Evolutionary conservation across 139 green algal species (phyloP).

Genomic region (Coelastrella sp.): DNA sequence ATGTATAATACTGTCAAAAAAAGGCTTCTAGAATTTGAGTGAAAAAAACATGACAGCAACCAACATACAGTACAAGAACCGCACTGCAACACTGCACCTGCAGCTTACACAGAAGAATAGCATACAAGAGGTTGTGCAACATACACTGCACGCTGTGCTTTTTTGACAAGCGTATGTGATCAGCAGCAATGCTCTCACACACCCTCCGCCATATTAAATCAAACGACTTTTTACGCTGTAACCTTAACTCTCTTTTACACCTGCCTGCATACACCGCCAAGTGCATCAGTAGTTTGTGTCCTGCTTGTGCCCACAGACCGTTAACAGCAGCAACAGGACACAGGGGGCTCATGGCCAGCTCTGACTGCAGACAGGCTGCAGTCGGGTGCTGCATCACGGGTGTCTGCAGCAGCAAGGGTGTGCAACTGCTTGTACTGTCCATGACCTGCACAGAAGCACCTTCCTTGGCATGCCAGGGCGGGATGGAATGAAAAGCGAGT

Average conservation of each 20-base stretch:
- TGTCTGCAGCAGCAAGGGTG: not conserved
- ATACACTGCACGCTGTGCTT: too few species aligned
- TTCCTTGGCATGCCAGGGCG: not conserved
- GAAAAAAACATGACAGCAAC: too few species aligned
- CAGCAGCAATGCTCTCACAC: too few species aligned
- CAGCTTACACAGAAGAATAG: too few species aligned
- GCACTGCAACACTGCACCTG: too few species aligned
- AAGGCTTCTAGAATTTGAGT: too few species aligned
- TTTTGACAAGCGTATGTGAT: too few species aligned
- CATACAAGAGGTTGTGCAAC: too few species aligned
- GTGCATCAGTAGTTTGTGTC: not conserved
- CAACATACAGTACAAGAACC: too few species aligned
- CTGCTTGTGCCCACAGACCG: not conserved
- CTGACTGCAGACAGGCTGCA: not conserved
- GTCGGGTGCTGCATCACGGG: not conserved
- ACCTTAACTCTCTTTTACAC: not conserved
- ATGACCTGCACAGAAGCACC: not conserved
- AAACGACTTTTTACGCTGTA: too few species aligned
- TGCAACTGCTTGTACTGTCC: not conserved
- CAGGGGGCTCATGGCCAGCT: not conserved
- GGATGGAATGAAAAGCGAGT: not conserved
- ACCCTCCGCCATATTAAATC: too few species aligned
- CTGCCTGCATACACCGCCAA: not conserved
- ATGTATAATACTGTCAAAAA: too few species aligned
- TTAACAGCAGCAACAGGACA: not conserved